A percentile compares a stretch with the other conserved stretches of the same genome.
Conservation (phyloP, 805 yeast species). For the Barnettozyma populi region DNA sequence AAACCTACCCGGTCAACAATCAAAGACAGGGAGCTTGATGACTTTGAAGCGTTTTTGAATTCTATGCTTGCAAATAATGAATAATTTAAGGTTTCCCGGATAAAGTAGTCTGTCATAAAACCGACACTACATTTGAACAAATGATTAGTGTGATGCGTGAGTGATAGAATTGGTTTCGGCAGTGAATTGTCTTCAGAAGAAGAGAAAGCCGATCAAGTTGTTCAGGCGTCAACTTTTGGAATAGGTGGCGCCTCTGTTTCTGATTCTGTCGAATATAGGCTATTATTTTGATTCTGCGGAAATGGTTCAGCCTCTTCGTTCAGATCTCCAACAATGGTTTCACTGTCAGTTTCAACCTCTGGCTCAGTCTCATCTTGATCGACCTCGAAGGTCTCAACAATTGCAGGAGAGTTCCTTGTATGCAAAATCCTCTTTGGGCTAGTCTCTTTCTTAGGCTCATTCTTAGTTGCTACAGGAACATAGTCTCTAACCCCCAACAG, state of each 20-base stretch:
- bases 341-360: slow-evolving; percentile 3
- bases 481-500: slow-evolving; percentile 3
- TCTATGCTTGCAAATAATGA: neutral
- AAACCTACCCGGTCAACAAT: neutral
- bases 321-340: slow-evolving; percentile 1
- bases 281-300: neutral
- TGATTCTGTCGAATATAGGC: neutral
- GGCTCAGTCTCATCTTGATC: slow-evolving; percentile 1
- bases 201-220: no score
- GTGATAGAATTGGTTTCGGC: neutral
- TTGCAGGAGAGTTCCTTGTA: neutral
- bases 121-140: neutral
- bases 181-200: no score
- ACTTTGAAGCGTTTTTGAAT: neutral
- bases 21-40: neutral
- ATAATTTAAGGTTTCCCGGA: no score
- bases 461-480: neutral
- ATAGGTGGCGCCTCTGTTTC: neutral
- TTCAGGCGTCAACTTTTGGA: no score
- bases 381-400: slow-evolving; percentile 1
- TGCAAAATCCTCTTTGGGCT: neutral
- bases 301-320: neutral
- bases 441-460: neutral
- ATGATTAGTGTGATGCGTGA: neutral
- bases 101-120: neutral